phyloP scores from a whole-genome alignment of 257 asterid genomes.

The Ehretia macrophylla region DNA sequence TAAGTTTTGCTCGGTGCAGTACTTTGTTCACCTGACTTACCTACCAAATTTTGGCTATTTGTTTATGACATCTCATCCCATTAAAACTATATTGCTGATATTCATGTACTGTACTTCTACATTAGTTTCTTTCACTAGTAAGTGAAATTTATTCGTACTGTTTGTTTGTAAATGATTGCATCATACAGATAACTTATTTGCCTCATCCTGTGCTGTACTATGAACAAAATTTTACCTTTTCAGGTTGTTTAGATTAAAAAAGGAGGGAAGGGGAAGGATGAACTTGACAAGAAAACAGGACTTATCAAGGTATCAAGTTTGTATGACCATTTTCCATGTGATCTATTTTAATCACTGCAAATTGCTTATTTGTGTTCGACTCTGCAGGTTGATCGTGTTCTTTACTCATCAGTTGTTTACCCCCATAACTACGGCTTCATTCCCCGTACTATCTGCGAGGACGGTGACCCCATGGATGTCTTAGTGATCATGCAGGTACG shows the following conservation, averaged over 20 bases:
- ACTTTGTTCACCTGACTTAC: too few relatives aligned
- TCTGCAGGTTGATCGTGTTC: slow-evolving; percentile 90
- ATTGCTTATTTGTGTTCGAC: slow-evolving; percentile 15
- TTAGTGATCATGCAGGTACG: slow-evolving; percentile 97
- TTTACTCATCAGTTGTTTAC: slow-evolving; percentile 93
- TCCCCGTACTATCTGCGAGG: slow-evolving; percentile 96
- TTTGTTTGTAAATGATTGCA: too few relatives aligned
- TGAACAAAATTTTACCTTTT: slow-evolving; percentile 6
- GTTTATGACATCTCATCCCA: too few relatives aligned
- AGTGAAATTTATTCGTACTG: too few relatives aligned
- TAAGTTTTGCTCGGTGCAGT: too few relatives aligned
- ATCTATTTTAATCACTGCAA: background rate
- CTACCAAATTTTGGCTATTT: too few relatives aligned
- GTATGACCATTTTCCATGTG: background rate
- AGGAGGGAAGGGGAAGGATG: slow-evolving; percentile 98
- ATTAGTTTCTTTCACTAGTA: too few relatives aligned
- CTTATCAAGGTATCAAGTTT: slow-evolving; percentile 66
- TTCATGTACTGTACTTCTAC: too few relatives aligned
- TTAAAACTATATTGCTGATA: too few relatives aligned
- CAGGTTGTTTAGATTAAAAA: slow-evolving; percentile 92
- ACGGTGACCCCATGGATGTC: slow-evolving; percentile 90
- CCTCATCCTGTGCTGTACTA: background rate
- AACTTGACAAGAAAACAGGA: slow-evolving; percentile 92
- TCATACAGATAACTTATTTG: background rate
- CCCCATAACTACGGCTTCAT: slow-evolving; percentile 98